A percentile compares a stretch with the other conserved stretches of the same genome.
phyloP scores from a whole-genome alignment of 2,329 filamentous ascomycete genomes.

The Penicillium crustosum region DNA sequence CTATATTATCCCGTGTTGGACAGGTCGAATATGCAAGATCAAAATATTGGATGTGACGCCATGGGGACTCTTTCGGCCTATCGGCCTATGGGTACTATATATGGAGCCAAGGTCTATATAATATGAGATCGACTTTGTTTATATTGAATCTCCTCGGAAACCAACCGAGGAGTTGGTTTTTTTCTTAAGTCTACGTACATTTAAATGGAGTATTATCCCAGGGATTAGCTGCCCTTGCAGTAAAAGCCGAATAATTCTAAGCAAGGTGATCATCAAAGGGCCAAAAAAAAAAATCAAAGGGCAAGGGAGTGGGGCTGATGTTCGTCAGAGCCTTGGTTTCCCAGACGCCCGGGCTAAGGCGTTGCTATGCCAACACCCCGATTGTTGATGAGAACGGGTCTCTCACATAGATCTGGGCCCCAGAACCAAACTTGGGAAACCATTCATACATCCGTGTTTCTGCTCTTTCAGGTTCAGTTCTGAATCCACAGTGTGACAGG shows the following conservation, averaged over 20 bases:
- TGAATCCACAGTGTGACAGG: slow-evolving; percentile 11
- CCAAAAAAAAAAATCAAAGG: slow-evolving; percentile 1
- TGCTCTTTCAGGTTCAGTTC: slow-evolving; percentile 18
- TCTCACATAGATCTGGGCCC: slow-evolving; percentile 34
- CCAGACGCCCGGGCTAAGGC: slow-evolving; percentile 26
- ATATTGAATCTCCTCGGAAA: slow-evolving; percentile 21
- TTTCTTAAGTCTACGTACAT: background rate
- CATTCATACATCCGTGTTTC: slow-evolving; percentile 30
- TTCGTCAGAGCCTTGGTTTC: slow-evolving; percentile 30
- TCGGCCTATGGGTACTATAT: background rate
- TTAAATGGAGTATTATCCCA: slow-evolving; percentile 15
- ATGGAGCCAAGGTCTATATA: slow-evolving; percentile 8
- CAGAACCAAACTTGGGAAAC: slow-evolving; percentile 16
- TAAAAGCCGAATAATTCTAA: slow-evolving; percentile 6
- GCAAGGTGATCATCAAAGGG: slow-evolving; percentile 13
- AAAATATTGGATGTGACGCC: slow-evolving; percentile 3
- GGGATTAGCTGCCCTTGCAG: slow-evolving; percentile 23
- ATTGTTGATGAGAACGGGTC: slow-evolving; percentile 42
- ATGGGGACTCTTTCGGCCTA: slow-evolving; percentile 8
- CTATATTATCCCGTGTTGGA: background rate
- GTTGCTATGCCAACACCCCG: slow-evolving; percentile 41
- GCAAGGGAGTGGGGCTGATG: slow-evolving; percentile 19
- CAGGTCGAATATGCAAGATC: slow-evolving; percentile 3
- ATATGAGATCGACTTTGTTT: slow-evolving; percentile 17
- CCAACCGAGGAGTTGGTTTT: slow-evolving; percentile 9